These are phyloP conservation scores for Teratosphaeriaceae sp. DNA, from an alignment of 2,329 filamentous ascomycete genomes.

Conservation along the genomic window DNA sequence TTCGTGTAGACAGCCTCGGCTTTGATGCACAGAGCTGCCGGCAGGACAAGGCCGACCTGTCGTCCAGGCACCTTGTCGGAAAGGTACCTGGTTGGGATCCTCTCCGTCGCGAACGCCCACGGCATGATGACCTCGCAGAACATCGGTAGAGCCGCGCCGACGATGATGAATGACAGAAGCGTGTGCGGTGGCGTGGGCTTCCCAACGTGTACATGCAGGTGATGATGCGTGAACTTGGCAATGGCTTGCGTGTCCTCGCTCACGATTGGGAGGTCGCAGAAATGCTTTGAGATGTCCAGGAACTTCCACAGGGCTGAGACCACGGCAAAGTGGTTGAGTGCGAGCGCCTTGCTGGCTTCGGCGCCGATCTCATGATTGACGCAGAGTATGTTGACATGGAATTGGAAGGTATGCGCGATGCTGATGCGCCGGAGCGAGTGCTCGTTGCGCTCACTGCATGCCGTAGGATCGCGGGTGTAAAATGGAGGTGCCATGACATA, in stretches of 20 bases:
- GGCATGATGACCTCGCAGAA: conserved; percentile 1
- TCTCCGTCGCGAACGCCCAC: conserved; percentile 1
- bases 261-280: conserved; percentile 5
- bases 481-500: conserved; percentile 3
- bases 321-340: conserved; percentile 15
- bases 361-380: conserved; percentile 16
- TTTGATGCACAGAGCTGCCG: too few species aligned
- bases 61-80: neutral
- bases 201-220: conserved; percentile 4
- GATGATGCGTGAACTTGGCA: conserved; percentile 1
- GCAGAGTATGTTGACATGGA: conserved; percentile 17
- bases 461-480: neutral
- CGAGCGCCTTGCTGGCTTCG: conserved; percentile 16
- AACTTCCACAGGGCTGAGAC: conserved; percentile 5
- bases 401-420: conserved; percentile 15
- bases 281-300: neutral
- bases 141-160: neutral
- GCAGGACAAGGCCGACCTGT: too few species aligned
- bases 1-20: too few species aligned
- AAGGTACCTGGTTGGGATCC: neutral
- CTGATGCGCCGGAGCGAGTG: too few species aligned
- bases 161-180: neutral
- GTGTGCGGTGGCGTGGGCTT: neutral
- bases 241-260: conserved; percentile 1
- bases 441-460: neutral